A percentile compares a stretch with the other conserved stretches of the same genome.
phyloP scores from a whole-genome alignment of 805 yeast species.

The Candida nanaspora region DNA sequence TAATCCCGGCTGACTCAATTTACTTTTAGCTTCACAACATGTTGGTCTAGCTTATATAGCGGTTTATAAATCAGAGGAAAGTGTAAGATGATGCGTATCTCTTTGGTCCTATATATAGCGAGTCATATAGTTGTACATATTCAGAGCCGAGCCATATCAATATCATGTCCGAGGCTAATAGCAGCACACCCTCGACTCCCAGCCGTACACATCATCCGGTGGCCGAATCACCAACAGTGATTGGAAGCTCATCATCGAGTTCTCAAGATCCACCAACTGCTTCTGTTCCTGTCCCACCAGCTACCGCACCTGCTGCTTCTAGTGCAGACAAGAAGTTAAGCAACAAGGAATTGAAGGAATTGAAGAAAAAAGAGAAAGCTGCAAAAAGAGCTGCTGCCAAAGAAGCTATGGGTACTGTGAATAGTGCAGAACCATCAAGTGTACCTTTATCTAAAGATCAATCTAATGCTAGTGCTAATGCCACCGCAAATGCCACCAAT shows the following conservation, averaged over 20 bases:
- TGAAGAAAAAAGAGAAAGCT: constrained; percentile 84
- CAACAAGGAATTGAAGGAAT: constrained; percentile 80
- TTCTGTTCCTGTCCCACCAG: neutral
- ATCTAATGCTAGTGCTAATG: no score
- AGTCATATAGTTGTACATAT: no score
- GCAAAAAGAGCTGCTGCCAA: constrained; percentile 89
- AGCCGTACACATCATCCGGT: neutral
- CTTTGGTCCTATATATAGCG: no score
- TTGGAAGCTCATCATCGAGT: neutral
- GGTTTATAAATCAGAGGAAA: no score
- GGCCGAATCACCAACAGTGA: neutral
- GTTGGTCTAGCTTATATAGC: no score
- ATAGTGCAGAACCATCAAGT: neutral
- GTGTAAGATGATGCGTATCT: no score
- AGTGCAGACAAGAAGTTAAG: constrained; percentile 28
- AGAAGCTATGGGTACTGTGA: constrained; percentile 35
- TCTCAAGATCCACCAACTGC: neutral
- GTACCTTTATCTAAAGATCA: neutral
- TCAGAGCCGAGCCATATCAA: no score
- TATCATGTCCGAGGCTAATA: no score
- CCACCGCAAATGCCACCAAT: neutral
- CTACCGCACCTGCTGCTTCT: neutral
- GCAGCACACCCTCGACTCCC: no score
- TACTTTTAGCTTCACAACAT: no score
- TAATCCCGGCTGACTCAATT: neutral